These are phyloP conservation scores for Ophiosphaerella herpotricha DNA, from an alignment of 2,329 filamentous ascomycete genomes.

Conservation along the genomic window DNA sequence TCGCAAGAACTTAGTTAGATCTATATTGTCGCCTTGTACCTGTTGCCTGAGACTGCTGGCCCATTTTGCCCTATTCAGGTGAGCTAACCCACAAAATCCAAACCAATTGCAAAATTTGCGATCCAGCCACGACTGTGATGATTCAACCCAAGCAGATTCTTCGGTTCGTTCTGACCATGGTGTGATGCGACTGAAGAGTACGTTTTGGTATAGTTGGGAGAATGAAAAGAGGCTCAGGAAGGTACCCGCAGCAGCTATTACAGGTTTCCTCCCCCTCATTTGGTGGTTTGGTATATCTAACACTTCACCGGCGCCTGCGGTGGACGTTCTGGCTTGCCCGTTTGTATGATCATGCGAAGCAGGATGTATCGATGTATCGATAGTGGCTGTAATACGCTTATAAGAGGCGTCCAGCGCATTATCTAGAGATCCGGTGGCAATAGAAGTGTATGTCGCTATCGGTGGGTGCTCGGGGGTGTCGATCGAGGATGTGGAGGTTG, in stretches of 20 bases:
- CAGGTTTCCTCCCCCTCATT: conserved; percentile 44
- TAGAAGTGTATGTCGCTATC: conserved; percentile 22
- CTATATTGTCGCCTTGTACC: conserved; percentile 24
- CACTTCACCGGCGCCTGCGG: conserved; percentile 16
- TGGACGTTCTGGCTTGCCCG: conserved; percentile 19
- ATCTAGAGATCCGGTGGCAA: conserved; percentile 15
- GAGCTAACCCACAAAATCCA: conserved; percentile 76
- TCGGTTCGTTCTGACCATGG: conserved; percentile 39
- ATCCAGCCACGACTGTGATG: conserved; percentile 46
- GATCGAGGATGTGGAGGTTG: conserved; percentile 27
- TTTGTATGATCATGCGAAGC: conserved; percentile 27
- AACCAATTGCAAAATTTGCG: conserved; percentile 72
- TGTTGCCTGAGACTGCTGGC: conserved; percentile 38
- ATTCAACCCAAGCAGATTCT: conserved; percentile 42
- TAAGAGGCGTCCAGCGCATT: conserved; percentile 37
- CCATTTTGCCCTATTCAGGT: conserved; percentile 62
- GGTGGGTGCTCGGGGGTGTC: conserved; percentile 31
- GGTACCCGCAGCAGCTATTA: conserved; percentile 40
- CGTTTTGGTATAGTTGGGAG: conserved; percentile 44
- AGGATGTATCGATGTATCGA: conserved; percentile 35
- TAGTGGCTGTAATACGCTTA: conserved; percentile 22
- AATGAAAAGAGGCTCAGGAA: conserved; percentile 44
- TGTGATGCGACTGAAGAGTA: conserved; percentile 38
- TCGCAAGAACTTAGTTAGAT: conserved; percentile 46
- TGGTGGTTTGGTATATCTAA: conserved; percentile 26